A percentile compares a stretch with the other conserved stretches of the same genome.
Evolutionary conservation across 106 monocot species (phyloP).

Genomic region (Agapanthus africanus): DNA sequence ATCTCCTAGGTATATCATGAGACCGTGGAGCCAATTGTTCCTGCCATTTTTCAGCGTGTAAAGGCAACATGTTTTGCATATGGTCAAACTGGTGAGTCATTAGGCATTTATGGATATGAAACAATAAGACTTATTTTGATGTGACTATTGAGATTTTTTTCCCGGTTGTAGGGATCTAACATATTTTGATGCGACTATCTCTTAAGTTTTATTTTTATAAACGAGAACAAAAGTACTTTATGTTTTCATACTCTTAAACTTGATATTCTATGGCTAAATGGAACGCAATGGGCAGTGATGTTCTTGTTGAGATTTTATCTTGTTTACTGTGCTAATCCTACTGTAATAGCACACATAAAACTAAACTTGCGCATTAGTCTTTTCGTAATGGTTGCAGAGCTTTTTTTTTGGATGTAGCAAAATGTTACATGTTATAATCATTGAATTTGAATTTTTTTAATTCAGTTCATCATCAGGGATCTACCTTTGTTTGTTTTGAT

Average conservation of each 20-base stretch:
- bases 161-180: not conserved
- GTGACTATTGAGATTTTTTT: no score
- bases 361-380: not conserved
- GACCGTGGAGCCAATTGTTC: conserved; percentile 89
- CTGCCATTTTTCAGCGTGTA: conserved; percentile 80
- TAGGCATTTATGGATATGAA: not conserved
- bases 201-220: not conserved
- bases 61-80: conserved; percentile 99
- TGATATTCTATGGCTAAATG: not conserved
- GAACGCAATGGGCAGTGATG: not conserved
- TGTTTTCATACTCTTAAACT: not conserved
- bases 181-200: not conserved
- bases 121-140: not conserved
- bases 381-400: not conserved
- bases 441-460: no score
- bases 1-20: conserved; percentile 71
- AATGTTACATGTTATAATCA: no score
- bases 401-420: not conserved
- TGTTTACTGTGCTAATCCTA: not conserved
- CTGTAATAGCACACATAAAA: not conserved
- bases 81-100: conserved; percentile 80
- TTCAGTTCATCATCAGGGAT: not conserved
- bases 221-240: not conserved
- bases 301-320: not conserved
- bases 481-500: no score